A percentile compares a stretch with the other conserved stretches of the same genome.
phyloP scores from a whole-genome alignment of 2,329 filamentous ascomycete species.

The Coccinonectria pachysandricola region DNA sequence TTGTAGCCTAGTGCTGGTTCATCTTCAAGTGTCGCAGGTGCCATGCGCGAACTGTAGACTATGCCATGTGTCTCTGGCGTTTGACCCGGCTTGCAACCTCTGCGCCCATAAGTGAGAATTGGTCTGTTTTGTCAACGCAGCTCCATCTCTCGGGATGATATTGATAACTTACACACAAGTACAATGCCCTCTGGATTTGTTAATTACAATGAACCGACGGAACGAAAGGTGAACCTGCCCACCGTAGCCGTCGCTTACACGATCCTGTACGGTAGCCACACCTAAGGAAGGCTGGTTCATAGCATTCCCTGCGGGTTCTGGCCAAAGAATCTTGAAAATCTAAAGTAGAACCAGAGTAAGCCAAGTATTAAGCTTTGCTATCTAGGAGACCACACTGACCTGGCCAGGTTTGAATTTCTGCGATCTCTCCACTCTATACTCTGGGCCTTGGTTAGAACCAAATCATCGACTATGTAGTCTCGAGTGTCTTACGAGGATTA shows the following conservation, averaged over 20 bases:
- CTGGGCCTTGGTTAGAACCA: too few relatives aligned
- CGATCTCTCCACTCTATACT: slow-evolving; percentile 30
- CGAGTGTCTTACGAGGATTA: slow-evolving; percentile 31
- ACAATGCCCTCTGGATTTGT: slow-evolving; percentile 40
- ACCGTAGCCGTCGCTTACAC: slow-evolving; percentile 24
- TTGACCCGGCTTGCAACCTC: slow-evolving; percentile 44
- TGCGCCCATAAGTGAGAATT: slow-evolving; percentile 44
- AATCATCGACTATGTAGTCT: too few relatives aligned
- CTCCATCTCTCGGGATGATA: not conserved
- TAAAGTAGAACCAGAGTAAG: too few relatives aligned
- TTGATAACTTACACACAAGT: slow-evolving; percentile 41
- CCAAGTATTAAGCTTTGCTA: slow-evolving; percentile 1
- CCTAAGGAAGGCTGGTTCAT: slow-evolving; percentile 19
- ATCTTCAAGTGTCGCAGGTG: slow-evolving; percentile 22
- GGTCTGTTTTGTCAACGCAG: slow-evolving; percentile 28
- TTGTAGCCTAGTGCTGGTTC: slow-evolving; percentile 40
- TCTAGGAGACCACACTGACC: slow-evolving; percentile 15
- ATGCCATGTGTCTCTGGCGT: slow-evolving; percentile 45
- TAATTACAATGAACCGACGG: slow-evolving; percentile 45
- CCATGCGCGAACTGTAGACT: slow-evolving; percentile 29
- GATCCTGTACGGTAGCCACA: slow-evolving; percentile 23
- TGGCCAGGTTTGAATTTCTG: slow-evolving; percentile 30
- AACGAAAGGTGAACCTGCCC: slow-evolving; percentile 38
- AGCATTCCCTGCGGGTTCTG: slow-evolving; percentile 35
- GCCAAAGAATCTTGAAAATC: slow-evolving; percentile 48